Conservation (phyloP, 2,329 filamentous ascomycete genomes). For the Penicillium sp. region DNA sequence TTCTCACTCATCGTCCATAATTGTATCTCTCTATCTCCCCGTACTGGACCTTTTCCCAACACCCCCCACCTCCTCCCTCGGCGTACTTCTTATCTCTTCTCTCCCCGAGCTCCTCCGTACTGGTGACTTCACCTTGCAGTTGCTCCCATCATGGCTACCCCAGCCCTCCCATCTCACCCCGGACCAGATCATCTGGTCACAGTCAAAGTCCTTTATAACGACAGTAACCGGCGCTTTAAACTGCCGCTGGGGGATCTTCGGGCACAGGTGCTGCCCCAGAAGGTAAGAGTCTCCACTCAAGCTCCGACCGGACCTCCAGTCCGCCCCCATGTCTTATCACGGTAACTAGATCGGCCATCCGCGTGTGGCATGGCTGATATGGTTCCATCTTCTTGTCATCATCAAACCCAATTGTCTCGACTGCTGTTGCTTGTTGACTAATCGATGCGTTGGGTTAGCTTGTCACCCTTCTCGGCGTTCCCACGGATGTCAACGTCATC, state of each 20-base stretch:
- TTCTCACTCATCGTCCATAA: not conserved
- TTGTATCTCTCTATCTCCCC: not conserved
- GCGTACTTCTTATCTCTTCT: constrained; percentile 13
- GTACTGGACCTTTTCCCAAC: not conserved
- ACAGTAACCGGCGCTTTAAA: constrained; percentile 78
- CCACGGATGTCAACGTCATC: constrained; percentile 59
- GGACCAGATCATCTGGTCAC: constrained; percentile 72
- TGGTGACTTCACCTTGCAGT: constrained; percentile 19
- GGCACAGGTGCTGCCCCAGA: constrained; percentile 69
- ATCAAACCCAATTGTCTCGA: not conserved
- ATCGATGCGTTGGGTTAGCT: constrained; percentile 54
- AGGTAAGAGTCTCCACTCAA: constrained; percentile 62
- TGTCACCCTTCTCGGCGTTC: constrained; percentile 64
- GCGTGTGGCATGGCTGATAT: constrained; percentile 8
- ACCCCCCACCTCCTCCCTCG: not conserved
- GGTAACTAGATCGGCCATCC: constrained; percentile 9
- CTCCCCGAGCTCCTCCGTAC: constrained; percentile 6
- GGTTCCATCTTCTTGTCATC: not conserved
- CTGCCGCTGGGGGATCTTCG: constrained; percentile 81
- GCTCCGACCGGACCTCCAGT: constrained; percentile 30
- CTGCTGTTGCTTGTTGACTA: constrained; percentile 7
- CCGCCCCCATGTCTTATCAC: constrained; percentile 21
- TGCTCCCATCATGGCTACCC: constrained; percentile 31
- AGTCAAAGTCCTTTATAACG: constrained; percentile 78
- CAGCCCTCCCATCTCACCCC: constrained; percentile 44